Percentiles rank a stretch among this genome's conserved stretches.
Conservation (phyloP, 2,329 filamentous ascomycete species). For the Alternaria ethzedia region DNA sequence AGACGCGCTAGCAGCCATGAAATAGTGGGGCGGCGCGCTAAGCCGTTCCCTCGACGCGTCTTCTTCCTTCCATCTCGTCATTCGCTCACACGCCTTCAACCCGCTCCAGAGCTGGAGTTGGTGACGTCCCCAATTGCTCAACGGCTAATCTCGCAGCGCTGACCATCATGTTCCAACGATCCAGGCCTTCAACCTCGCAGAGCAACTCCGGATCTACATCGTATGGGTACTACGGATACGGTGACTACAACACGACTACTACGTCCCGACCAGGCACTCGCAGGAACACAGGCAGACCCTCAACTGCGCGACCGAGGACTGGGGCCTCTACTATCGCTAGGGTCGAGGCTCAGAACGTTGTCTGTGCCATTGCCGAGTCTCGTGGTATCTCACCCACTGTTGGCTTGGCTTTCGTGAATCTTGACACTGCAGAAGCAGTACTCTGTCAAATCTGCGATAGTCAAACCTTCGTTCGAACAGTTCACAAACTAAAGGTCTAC, state of each 20-base stretch:
- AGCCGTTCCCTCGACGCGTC: conserved; percentile 13
- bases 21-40: conserved; percentile 24
- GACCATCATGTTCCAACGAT: conserved; percentile 35
- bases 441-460: conserved; percentile 92
- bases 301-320: conserved; percentile 60
- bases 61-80: not conserved
- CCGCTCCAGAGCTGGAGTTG: not conserved
- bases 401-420: conserved; percentile 85
- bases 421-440: conserved; percentile 81
- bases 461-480: conserved; percentile 86
- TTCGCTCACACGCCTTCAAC: not conserved
- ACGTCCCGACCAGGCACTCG: conserved; percentile 44
- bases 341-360: conserved; percentile 69
- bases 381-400: conserved; percentile 85
- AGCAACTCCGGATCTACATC: conserved; percentile 41
- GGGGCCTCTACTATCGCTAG: conserved; percentile 64
- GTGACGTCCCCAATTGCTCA: conserved; percentile 17
- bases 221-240: conserved; percentile 44
- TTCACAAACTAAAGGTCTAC: conserved; percentile 85
- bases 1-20: conserved; percentile 29
- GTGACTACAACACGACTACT: conserved; percentile 46
- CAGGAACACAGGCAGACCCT: conserved; percentile 45
- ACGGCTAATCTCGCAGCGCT: conserved; percentile 28
- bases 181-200: conserved; percentile 37
- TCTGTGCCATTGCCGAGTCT: conserved; percentile 89